Percentiles rank a stretch among this genome's conserved stretches.
Evolutionary conservation across 495 filamentous ascomycete genomes (phyloP).

Genomic region (Talaromyces adpressus): DNA sequence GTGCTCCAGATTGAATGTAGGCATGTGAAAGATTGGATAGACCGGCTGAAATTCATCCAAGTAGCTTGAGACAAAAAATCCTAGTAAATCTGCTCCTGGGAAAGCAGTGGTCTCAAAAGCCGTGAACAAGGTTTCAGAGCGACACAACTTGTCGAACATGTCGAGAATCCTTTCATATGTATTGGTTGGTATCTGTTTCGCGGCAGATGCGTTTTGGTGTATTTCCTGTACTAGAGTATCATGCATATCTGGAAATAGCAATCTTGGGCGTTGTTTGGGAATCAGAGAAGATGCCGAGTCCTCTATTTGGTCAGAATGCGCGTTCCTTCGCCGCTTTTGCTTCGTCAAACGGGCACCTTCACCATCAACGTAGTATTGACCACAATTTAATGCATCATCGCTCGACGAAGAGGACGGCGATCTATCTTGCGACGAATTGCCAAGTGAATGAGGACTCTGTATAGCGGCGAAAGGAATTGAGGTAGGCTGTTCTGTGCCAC

Average conservation of each 20-base stretch:
- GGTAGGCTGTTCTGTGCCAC: not conserved
- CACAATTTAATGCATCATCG: conserved; percentile 19
- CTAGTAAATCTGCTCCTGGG: conserved; percentile 23
- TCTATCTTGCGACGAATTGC: conserved; percentile 5
- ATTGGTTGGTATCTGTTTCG: conserved; percentile 19
- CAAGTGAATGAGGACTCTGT: not conserved
- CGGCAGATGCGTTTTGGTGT: not conserved
- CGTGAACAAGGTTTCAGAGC: conserved; percentile 26
- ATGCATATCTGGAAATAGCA: conserved; percentile 20
- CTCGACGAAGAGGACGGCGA: conserved; percentile 17
- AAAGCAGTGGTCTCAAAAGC: conserved; percentile 32
- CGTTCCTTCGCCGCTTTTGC: conserved; percentile 19
- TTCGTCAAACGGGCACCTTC: conserved; percentile 24
- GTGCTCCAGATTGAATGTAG: conserved; percentile 30
- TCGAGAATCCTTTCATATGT: conserved; percentile 29
- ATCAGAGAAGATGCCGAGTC: not conserved
- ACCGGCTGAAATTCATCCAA: conserved; percentile 34
- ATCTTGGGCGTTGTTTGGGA: conserved; percentile 5
- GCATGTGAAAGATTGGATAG: conserved; percentile 39
- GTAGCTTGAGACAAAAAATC: conserved; percentile 26
- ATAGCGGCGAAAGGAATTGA: not conserved
- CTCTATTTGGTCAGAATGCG: not conserved
- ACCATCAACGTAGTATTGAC: conserved; percentile 33
- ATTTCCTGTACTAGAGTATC: conserved; percentile 11
- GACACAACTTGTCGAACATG: conserved; percentile 29